Percentiles rank a stretch among this genome's conserved stretches.
Evolutionary conservation across 176 grass and related monocot genomes (phyloP).

Genomic region (Triticum aestivum): IWGSC_CS_RefSeq_v2.1 NC_057813.1:203480369-203480868

Average conservation of each 20-base stretch:
- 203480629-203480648: conserved; percentile 65
- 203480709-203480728: conserved; percentile 89
- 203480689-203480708: conserved; percentile 38
- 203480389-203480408: conserved; percentile 68
- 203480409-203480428: conserved; percentile 51
- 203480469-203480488: not conserved
- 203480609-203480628: conserved; percentile 83
- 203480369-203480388: conserved; percentile 78
- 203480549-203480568: conserved; percentile 87
- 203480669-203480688: conserved; percentile 66
- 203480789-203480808: conserved; percentile 83
- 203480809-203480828: conserved; percentile 93
- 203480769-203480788: conserved; percentile 94
- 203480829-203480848: conserved; percentile 89
- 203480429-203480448: conserved; percentile 42
- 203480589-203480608: conserved; percentile 97
- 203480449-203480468: not conserved
- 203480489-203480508: not conserved
- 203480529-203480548: conserved; percentile 91
- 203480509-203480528: conserved; percentile 28
- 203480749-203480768: conserved; percentile 72
- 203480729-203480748: conserved; percentile 60
- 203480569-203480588: conserved; percentile 98
- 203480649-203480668: conserved; percentile 78
- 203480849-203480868: conserved; percentile 79